Evolutionary conservation across 805 yeast genomes (phyloP), one percentile per base, ranked within the genome.

Genomic region (Candida nitratophila): DNA sequence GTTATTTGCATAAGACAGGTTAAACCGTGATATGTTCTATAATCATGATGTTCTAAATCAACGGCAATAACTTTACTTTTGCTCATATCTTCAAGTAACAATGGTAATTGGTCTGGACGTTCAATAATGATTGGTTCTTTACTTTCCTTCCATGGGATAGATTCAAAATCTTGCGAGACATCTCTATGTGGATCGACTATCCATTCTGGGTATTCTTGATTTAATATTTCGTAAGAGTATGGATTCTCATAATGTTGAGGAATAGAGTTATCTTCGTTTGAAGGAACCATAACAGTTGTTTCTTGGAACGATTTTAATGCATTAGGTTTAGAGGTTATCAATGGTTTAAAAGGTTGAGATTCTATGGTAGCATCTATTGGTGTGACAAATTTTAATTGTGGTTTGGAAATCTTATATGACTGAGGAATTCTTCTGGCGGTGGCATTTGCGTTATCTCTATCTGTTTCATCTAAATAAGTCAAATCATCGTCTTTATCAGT

Each of bases 41-140:
- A 84, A 57, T 90, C 97, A 59, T 93, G 99, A 63, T 93, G 99
- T 59, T 93, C 99, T 48, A 93, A 74, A 71, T 93, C 99, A 15
- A 93, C 83, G 2, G 98, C 99, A 34, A 93, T 76, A 44, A 79
- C 95, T 2, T 69, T 64, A 45, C 72, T 70, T 3, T 60, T 56
- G 42, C 62, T 59, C 38, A 93, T 68, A 7, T 71, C 74, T 1
- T 64, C 58, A 1, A 87, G 50, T 83, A 93, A 76, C 6, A 57
- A 61, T 1, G 65, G 54, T 22, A 93, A 60, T 21, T 68, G 64
- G 20, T 72, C 79, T 1, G 66, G 63, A 1, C 73, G 70, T 50
- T 85, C 89, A 0, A 93, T 85, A 86, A 93, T 87, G 2, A 68
- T 71, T 14, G 91, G 82, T 14, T 68, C 66, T 1, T 83, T 75